Base-by-base conservation (phyloP, 2,329 filamentous ascomycete genomes). In the Endoconidiophora laricicola region DNA sequence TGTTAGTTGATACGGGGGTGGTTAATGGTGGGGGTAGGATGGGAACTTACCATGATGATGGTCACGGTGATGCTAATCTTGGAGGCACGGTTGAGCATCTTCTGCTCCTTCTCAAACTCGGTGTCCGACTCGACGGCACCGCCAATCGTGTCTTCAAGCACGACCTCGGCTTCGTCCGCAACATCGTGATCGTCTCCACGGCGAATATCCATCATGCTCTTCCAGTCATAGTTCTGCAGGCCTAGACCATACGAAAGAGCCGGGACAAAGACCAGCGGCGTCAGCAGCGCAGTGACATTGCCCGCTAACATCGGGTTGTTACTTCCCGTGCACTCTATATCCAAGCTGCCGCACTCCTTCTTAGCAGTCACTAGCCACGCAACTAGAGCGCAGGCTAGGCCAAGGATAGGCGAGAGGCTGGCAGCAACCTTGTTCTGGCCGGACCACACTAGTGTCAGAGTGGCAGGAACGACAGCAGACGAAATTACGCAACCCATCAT, bases 401-500 rank as follows among this genome's bases (percentile, higher is more conserved):
- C 83, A 1, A 86, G 68, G 1, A 80, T 69, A 0, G 83, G 83
- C 0, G 79, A 76, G 9, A 79, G 65, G 1, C 76, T 78, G 0
- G 82, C 83, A 0, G 83, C 82, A 58, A 75, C 75, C 66, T 75
- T 77, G 58, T 84, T 86, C 62, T 93, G 86, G 2, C 81, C 77
- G 46, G 74, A 76, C 86, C 86, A 94, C 53, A 87, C 70, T 0
- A 94, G 72, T 0, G 86, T 84, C 55, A 94, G 67, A 0, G 85
- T 81, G 0, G 86, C 84, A 0, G 88, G 87, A 10, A 94, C 72
- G 3, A 94, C 86, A 2, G 86, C 87, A 0, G 83, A 78, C 0
- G 81, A 86, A 60, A 94, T 91, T 58, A 94, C 85, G 46, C 87
- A 83, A 6, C 87, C 88, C 87, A 94, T 94, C 60, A 94, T 76